Conservation (phyloP, 805 yeast genomes). For the Candida maris region DNA sequence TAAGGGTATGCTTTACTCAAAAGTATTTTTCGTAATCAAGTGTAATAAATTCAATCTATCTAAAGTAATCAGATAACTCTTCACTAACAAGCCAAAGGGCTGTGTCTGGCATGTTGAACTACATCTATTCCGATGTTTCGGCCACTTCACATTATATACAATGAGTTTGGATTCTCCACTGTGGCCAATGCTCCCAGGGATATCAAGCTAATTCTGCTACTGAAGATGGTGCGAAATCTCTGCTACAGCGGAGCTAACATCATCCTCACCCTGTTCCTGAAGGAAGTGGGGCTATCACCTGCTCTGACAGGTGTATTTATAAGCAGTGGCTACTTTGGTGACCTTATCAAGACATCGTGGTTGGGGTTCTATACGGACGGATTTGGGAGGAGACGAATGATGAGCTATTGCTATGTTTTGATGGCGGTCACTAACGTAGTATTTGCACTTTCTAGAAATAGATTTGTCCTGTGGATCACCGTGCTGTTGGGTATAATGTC, state of each 20-base stretch:
- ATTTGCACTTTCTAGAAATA: constrained; percentile 34
- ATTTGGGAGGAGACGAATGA: constrained; percentile 41
- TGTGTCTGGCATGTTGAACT: too few species aligned
- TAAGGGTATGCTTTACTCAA: too few species aligned
- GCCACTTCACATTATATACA: constrained; percentile 5
- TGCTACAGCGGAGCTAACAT: constrained; percentile 38
- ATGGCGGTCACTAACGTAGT: constrained; percentile 43
- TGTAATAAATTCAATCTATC: too few species aligned
- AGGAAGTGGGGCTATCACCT: constrained; percentile 39
- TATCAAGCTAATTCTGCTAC: constrained; percentile 31
- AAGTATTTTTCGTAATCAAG: too few species aligned
- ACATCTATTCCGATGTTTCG: too few species aligned
- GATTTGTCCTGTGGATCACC: constrained; percentile 33
- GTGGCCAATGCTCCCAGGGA: constrained; percentile 30
- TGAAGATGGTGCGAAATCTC: constrained; percentile 35
- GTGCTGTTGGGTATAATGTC: constrained; percentile 51
- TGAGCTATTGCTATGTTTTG: constrained; percentile 37
- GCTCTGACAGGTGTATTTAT: constrained; percentile 46
- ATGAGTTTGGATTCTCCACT: constrained; percentile 37
- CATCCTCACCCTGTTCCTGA: constrained; percentile 42
- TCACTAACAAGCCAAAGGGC: too few species aligned
- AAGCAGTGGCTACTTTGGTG: constrained; percentile 49
- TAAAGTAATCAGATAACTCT: too few species aligned
- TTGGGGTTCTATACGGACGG: constrained; percentile 45
- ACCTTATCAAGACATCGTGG: constrained; percentile 44